These are phyloP conservation scores for Leishmania arabica DNA, from an alignment of 208 protist species.

Conservation along the genomic window DNA sequence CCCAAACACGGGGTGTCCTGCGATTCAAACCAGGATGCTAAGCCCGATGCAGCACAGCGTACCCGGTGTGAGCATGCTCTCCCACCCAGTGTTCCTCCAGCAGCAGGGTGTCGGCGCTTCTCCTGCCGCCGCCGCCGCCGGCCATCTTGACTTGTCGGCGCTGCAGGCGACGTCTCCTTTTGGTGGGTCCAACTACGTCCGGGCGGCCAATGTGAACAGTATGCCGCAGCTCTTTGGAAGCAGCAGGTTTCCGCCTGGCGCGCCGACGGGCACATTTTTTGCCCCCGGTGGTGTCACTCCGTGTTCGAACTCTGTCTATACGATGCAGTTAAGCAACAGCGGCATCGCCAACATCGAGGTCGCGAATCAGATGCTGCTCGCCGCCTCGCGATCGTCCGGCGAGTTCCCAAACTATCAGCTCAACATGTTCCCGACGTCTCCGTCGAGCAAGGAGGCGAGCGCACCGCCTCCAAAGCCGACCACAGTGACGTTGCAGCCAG, in stretches of 20 bases:
- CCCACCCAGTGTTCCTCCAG: slow-evolving; percentile 14
- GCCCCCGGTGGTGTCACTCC: not conserved
- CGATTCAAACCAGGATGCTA: slow-evolving; percentile 11
- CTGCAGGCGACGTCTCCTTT: slow-evolving; percentile 18
- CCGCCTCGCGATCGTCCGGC: slow-evolving; percentile 21
- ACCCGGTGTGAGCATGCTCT: not conserved
- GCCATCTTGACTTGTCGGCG: slow-evolving; percentile 11
- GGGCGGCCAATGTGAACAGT: not conserved
- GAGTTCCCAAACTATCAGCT: slow-evolving; percentile 16
- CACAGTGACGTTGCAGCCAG: slow-evolving; percentile 31
- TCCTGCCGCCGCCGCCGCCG: not conserved
- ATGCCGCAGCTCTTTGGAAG: slow-evolving; percentile 23
- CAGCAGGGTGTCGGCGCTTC: slow-evolving; percentile 4
- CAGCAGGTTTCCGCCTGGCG: slow-evolving; percentile 8
- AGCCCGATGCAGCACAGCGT: slow-evolving; percentile 13
- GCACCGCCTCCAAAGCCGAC: slow-evolving; percentile 6
- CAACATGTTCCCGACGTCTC: slow-evolving; percentile 11
- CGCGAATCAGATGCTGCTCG: slow-evolving; percentile 36
- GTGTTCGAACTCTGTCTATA: slow-evolving; percentile 20
- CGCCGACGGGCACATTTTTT: slow-evolving; percentile 4
- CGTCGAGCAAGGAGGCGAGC: slow-evolving; percentile 3
- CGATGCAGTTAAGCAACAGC: slow-evolving; percentile 20
- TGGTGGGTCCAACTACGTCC: not conserved
- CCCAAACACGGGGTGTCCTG: not conserved
- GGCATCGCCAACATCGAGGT: slow-evolving; percentile 33